These are phyloP conservation scores for Tilletiaria anomala DNA, from an alignment of 1,284 basidiomycete genomes.

Conservation along the genomic window DNA sequence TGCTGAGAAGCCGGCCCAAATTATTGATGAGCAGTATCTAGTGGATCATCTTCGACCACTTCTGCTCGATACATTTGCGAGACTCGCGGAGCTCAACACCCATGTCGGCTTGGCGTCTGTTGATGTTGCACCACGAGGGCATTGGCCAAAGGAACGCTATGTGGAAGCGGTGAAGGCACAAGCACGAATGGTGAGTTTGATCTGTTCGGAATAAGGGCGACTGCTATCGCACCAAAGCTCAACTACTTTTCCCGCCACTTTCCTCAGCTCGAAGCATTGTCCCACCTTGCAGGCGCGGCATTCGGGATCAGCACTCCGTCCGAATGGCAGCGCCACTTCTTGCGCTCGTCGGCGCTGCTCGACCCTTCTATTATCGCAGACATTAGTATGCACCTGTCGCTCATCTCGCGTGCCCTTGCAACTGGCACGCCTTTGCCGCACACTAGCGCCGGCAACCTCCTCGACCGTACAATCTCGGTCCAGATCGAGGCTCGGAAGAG, in stretches of 20 bases:
- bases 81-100: constrained; percentile 40
- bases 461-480: constrained; percentile 4
- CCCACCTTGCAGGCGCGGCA: constrained; percentile 8
- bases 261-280: constrained; percentile 19
- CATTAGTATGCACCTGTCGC: constrained; percentile 16
- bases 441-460: constrained; percentile 6
- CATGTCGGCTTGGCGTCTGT: constrained; percentile 45
- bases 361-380: constrained; percentile 14
- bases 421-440: constrained; percentile 13
- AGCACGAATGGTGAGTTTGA: constrained; percentile 5
- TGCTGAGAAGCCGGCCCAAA: constrained; percentile 6
- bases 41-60: constrained; percentile 27
- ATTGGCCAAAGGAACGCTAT: constrained; percentile 46
- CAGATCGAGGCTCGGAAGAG: constrained; percentile 4
- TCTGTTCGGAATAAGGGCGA: background rate
- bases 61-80: constrained; percentile 42
- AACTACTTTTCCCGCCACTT: constrained; percentile 38
- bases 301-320: no score
- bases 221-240: background rate
- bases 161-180: constrained; percentile 35
- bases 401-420: constrained; percentile 14
- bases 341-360: constrained; percentile 16
- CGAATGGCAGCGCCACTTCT: constrained; percentile 15
- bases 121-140: constrained; percentile 41
- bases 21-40: constrained; percentile 8